These are phyloP conservation scores for Cyberlindnera xishuangbannaensis DNA, from an alignment of 805 yeast genomes.

Conservation along the genomic window DNA sequence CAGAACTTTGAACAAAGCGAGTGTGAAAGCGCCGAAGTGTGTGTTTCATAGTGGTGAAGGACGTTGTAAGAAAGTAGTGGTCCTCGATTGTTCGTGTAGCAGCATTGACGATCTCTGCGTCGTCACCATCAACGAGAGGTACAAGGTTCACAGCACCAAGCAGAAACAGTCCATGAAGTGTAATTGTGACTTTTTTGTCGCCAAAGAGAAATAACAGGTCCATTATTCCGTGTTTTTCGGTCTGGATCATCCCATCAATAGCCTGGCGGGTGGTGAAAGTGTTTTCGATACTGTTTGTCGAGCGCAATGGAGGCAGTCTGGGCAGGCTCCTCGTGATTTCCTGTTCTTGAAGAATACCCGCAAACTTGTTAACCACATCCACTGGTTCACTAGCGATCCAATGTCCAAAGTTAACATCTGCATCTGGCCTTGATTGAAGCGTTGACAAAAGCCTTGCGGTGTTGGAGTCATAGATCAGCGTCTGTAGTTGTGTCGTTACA, in stretches of 20 bases:
- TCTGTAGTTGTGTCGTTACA: conserved; percentile 37
- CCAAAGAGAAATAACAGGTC: conserved; percentile 24
- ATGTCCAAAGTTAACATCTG: conserved; percentile 11
- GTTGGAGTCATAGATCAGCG: conserved; percentile 40
- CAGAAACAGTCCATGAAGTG: conserved; percentile 30
- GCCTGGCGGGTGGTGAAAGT: conserved; percentile 25
- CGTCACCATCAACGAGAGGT: conserved; percentile 7
- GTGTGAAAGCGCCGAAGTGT: conserved; percentile 15
- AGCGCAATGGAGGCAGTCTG: conserved; percentile 28
- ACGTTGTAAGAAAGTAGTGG: conserved; percentile 20
- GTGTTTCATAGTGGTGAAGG: conserved; percentile 18
- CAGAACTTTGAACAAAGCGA: conserved; percentile 6
- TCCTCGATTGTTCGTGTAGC: conserved; percentile 6
- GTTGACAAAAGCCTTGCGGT: conserved; percentile 36
- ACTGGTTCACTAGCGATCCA: conserved; percentile 10
- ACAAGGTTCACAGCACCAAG: conserved; percentile 22
- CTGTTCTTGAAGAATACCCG: conserved; percentile 24
- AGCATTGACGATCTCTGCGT: conserved; percentile 17
- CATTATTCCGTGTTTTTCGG: conserved; percentile 18
- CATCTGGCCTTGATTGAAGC: conserved; percentile 7
- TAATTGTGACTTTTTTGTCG: conserved; percentile 23
- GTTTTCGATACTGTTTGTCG: conserved; percentile 6
- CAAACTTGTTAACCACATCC: conserved; percentile 8
- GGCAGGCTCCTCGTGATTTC: conserved; percentile 33
- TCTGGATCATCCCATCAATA: conserved; percentile 25